Evolutionary conservation across 768 basidiomycete species (phyloP), one percentile per base, ranked within the genome.

Genomic region (Tubosaeta brunneosetosa): DNA sequence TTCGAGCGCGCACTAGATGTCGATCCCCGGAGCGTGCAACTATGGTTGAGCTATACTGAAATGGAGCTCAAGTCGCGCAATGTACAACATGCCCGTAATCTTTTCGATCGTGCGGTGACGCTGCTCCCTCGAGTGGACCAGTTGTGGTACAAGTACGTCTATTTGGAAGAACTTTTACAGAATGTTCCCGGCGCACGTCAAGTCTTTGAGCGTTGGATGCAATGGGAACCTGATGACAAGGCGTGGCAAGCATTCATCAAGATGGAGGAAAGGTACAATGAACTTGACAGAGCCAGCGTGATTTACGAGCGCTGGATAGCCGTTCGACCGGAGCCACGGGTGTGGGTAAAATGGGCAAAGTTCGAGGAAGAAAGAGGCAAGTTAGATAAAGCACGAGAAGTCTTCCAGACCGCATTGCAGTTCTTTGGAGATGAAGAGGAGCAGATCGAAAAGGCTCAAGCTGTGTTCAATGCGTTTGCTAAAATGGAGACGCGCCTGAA

Each of bases 231-330:
- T 1, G 94, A 98, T 62, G 97, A 98, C 81, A 97, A 97, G 75
- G 94, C 95, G 3, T 99, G 95, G 95, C 91, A 94, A 66, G 92
- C 93, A n/a, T 98, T 95, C 71, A 91, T 98, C 78, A 98, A 99
- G 74, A 77, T 98, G 68, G 97, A 99, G 74, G 85, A 88, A 65
- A 81, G 97, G 47, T 99, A 98, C 67, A 77, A 84, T 51, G 97
- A 99, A 70, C 72, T 84, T 19, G 97, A 97, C 61, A 79, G 97
- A 9, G 95, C 94, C 3, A 95, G 93, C 53, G 76, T 85, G 19
- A 87, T 98, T 33, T 97, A 95, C 66, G 95, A 98, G 64, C 79
- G 93, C 9, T 92, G 92, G 89, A 79, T 91, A 47, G 85, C 83
- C 3, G 81, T 91, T 33, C 69, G 67, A 46, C 82, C 85, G 25